phyloP scores from a whole-genome alignment of 2,329 filamentous ascomycete species.

The Nemania diffusa region DNA sequence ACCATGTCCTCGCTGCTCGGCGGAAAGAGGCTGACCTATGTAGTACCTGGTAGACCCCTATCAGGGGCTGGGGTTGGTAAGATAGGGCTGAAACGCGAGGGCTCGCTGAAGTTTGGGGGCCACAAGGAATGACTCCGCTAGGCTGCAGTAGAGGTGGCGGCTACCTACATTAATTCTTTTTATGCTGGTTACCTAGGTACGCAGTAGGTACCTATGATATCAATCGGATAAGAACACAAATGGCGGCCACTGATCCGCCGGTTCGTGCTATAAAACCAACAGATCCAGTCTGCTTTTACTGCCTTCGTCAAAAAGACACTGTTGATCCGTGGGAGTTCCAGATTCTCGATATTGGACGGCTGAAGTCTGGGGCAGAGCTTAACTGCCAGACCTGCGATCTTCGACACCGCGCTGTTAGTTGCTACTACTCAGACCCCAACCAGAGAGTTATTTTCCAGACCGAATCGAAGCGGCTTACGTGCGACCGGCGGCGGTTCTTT shows the following conservation, averaged over 20 bases:
- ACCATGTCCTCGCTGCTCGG: no score
- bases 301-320: conserved; percentile 16
- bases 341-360: conserved; percentile 21
- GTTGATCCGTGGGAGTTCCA: conserved; percentile 25
- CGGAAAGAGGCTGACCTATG: no score
- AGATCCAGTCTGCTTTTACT: conserved; percentile 24
- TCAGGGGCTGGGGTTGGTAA: not conserved
- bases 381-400: conserved; percentile 24
- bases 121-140: not conserved
- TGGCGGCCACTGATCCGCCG: conserved; percentile 19
- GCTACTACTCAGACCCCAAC: conserved; percentile 8
- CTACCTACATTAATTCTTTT: not conserved
- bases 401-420: conserved; percentile 21
- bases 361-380: conserved; percentile 15
- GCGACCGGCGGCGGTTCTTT: conserved; percentile 17
- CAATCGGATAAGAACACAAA: not conserved
- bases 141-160: not conserved
- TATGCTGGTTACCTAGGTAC: not conserved
- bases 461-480: conserved; percentile 21
- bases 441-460: conserved; percentile 25
- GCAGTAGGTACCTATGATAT: not conserved
- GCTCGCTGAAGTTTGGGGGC: conserved; percentile 15
- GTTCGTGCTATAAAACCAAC: conserved; percentile 22
- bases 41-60: no score
- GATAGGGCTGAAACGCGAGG: not conserved